Evolutionary conservation across 2,329 filamentous ascomycete species (phyloP), one percentile per base, ranked within the genome.

Genomic region (Coniella vitis): DNA sequence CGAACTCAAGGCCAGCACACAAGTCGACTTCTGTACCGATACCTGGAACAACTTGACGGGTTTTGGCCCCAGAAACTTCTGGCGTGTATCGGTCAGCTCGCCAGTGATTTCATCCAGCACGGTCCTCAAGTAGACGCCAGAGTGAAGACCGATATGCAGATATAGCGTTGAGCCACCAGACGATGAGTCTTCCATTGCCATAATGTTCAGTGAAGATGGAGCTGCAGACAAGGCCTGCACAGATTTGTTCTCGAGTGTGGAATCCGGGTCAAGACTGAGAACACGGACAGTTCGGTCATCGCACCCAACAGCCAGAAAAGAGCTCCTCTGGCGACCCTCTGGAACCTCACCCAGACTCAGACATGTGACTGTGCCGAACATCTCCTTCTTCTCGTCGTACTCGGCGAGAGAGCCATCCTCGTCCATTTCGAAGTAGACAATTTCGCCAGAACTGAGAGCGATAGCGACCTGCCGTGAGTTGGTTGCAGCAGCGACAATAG

Each of bases 341-440:
- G 93, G 91, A 13, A 97, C 90, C 46, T 93, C 86, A 3, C 91
- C 93, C 45, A 99, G 75, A 59, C 90, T 95, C n/a, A 98, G 73
- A 57, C 87, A 94, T 16, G 90, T 97, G 42, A 98, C 90, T 0
- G 90, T 96, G 39, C 90, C 91, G 46, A 87, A 90, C 86, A 98
- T 93, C 60, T 94, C 86, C 59, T 90, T 89, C 65, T 91, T 90
- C 61, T 97, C 90, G 56, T 97, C 87, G 57, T 96, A 95, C 69
- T 97, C 91, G 31, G 89, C 89, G 29, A 97, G 74, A 3, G 87
- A 87, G 25, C 90, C 90, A 65, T 97, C 91, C 0, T 81, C 78
- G 60, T 96, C 93, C 82, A 96, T 91, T 64, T 98, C 94, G 58
- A 98, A 98, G 63, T 97, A 98, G 37, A 95, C 87, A 55, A 98